These are phyloP conservation scores for Potentilla sterilis DNA, from an alignment of 306 rosid genomes.

Conservation along the genomic window DNA sequence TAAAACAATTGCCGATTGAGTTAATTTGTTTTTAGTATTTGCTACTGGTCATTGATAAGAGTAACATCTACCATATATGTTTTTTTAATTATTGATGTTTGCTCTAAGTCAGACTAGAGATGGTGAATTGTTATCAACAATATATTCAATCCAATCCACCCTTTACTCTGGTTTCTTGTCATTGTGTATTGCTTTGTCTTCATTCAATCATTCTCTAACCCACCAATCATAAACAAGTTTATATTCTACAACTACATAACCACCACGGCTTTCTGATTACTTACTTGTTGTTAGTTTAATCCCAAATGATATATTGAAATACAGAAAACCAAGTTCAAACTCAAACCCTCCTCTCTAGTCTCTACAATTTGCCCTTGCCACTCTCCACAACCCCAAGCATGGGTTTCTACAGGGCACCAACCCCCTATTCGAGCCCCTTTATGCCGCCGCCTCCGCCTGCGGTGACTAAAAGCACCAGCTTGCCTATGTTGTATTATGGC, in stretches of 20 bases:
- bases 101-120: not conserved
- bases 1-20: conserved; percentile 4
- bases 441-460: conserved; percentile 30
- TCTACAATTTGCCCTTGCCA: not conserved
- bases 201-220: conserved; percentile 18
- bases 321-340: not conserved
- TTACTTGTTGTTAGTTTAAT: conserved; percentile 30
- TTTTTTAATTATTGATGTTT: no score
- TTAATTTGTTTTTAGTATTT: not conserved
- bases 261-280: conserved; percentile 45
- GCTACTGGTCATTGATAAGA: not conserved
- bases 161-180: not conserved
- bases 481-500: conserved; percentile 65
- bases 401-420: not conserved
- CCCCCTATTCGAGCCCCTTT: conserved; percentile 10
- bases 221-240: not conserved
- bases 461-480: conserved; percentile 29
- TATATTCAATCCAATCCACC: conserved; percentile 15
- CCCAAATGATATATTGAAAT: conserved; percentile 1
- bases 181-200: conserved; percentile 37
- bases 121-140: conserved; percentile 31
- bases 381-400: conserved; percentile 5
- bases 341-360: not conserved
- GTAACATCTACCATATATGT: no score
- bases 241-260: conserved; percentile 32